Evolutionary conservation across 352 stramenopile species (phyloP).

Genomic region (Pythium volutum): DNA sequence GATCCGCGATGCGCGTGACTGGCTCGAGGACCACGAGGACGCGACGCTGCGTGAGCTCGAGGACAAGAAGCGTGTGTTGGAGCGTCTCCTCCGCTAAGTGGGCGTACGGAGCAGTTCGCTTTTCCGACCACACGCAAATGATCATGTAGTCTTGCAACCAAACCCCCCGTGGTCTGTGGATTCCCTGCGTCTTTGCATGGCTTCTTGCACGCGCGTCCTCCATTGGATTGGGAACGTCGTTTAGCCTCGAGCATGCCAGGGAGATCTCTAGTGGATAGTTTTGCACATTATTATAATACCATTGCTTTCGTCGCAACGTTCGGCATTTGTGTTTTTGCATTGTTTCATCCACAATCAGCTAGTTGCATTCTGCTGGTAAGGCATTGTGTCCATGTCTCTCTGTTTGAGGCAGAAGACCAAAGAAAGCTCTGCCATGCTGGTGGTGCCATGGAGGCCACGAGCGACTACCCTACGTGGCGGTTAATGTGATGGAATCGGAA

Average conservation of each 20-base stretch:
- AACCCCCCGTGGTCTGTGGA: constrained; percentile 17
- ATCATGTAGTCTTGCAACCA: constrained; percentile 29
- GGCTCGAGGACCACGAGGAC: constrained; percentile 98
- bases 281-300: constrained; percentile 36
- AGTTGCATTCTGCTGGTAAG: too few relatives aligned
- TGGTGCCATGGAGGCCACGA: neutral
- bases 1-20: constrained; percentile 98
- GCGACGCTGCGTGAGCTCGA: constrained; percentile 97
- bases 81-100: constrained; percentile 39
- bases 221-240: neutral
- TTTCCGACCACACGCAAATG: constrained; percentile 14
- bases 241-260: neutral
- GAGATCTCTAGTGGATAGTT: constrained; percentile 27
- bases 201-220: too few relatives aligned
- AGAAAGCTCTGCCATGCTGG: neutral
- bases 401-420: too few relatives aligned
- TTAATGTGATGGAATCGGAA: constrained; percentile 34
- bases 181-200: neutral
- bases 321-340: neutral
- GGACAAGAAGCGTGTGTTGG: constrained; percentile 86
- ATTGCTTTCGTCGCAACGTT: constrained; percentile 19
- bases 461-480: neutral
- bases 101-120: neutral
- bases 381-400: too few relatives aligned
- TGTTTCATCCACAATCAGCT: neutral